Base-by-base conservation (phyloP, 2,329 filamentous ascomycete species). In the Cladosporium phlei region DNA sequence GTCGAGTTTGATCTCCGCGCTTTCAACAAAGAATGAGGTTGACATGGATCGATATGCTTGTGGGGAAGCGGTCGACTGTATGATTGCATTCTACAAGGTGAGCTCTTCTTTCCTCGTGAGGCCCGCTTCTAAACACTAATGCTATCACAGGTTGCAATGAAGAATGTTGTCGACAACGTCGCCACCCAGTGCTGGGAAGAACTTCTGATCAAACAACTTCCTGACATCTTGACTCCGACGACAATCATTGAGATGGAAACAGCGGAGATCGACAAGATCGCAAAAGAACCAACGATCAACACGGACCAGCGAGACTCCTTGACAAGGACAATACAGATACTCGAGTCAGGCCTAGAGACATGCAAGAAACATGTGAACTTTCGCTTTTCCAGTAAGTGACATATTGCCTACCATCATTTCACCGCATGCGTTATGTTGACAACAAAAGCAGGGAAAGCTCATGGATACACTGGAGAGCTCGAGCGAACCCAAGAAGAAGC, bases 111-210 rank as follows among this genome's bases (percentile, higher is more conserved):
- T 17, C 20, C 4, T 3, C 27, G 9, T 43, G 21, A n/a, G n/a
- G n/a, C n/a, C n/a, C n/a, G n/a, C n/a, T n/a, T n/a, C 27, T 12
- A 22, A 16, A 1, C 11, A 14, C 19, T 24, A 32, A 17, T 16
- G 11, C 22, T 29, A 12, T 21, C 20, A 10, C 16, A 70, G 68
- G 67, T 72, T 37, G 68, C 69, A 2, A 43, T 67, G 22, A 69
- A 69, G 52, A 64, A 52, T 2, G 56, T 70, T 32, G 56, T 72
- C 30, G 67, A 73, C 50, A 62, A 70, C 48, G 56, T 72, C 49
- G 60, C 59, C 21, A 60, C 62, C 21, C 37, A 39, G 24, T 39
- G 37, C 14, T 39, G 37, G 37, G 37, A 39, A 10, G 37, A 39
- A 4, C 22, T 39, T 11, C 14, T 39, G 37, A 39, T 39, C 22